These are phyloP conservation scores for Hortiboletus flavorubellus DNA, from an alignment of 768 basidiomycete genomes.

Conservation along the genomic window DNA sequence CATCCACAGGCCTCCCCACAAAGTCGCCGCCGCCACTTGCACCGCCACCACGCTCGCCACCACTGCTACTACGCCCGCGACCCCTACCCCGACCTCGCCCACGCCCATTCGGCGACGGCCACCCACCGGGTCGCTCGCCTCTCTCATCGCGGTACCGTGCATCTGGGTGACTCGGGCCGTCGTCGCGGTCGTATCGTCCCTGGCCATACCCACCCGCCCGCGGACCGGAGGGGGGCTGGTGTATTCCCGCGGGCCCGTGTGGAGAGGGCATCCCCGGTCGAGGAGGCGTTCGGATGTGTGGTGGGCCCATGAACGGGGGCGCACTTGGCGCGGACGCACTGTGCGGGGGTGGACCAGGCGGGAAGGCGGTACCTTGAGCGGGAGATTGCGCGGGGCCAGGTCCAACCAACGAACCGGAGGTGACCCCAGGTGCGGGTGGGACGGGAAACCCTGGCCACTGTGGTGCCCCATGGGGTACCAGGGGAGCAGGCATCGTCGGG, in stretches of 20 bases:
- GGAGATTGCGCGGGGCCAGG: not conserved
- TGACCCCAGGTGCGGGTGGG: slow-evolving; percentile 15
- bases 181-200: slow-evolving; percentile 27
- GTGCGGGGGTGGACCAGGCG: slow-evolving; percentile 5
- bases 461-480: slow-evolving; percentile 13
- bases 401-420: slow-evolving; percentile 4
- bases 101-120: slow-evolving; percentile 29
- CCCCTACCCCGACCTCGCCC: slow-evolving; percentile 33
- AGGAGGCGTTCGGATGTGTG: slow-evolving; percentile 21
- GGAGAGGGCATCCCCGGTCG: slow-evolving; percentile 25
- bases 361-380: not conserved
- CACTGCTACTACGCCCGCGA: slow-evolving; percentile 19
- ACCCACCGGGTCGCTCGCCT: slow-evolving; percentile 31
- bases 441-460: slow-evolving; percentile 28
- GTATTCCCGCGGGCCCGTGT: slow-evolving; percentile 11
- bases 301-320: slow-evolving; percentile 15
- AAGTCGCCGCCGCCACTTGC: slow-evolving; percentile 19
- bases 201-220: slow-evolving; percentile 28
- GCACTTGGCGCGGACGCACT: not conserved
- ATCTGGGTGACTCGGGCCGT: slow-evolving; percentile 18
- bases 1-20: slow-evolving; percentile 44
- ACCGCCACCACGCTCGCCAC: not conserved
- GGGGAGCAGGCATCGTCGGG: slow-evolving; percentile 5
- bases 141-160: slow-evolving; percentile 30
- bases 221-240: slow-evolving; percentile 26